Conservation (phyloP, 2,329 filamentous ascomycete species). For the Xylaria sp. region DNA sequence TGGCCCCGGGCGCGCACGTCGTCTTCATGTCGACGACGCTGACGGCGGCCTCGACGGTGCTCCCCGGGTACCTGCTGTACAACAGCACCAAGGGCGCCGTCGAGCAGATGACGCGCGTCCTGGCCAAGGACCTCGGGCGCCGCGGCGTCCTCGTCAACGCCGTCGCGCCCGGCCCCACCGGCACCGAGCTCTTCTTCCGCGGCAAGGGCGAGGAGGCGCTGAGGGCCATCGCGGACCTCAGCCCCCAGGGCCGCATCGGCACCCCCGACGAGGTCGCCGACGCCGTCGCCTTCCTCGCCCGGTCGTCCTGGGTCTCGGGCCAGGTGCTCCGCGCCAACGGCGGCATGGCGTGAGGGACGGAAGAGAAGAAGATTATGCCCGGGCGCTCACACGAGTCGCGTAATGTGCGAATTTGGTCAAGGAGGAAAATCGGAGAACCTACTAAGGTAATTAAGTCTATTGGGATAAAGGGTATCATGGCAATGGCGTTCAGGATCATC, state of each 20-base stretch:
- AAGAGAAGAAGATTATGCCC: no score
- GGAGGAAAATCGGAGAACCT: no score
- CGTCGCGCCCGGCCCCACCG: conserved; percentile 56
- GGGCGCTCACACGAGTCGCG: no score
- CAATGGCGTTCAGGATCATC: no score
- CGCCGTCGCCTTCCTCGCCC: conserved; percentile 47
- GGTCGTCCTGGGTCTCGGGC: conserved; percentile 49
- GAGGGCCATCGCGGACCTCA: conserved; percentile 43
- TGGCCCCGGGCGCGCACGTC: conserved; percentile 41
- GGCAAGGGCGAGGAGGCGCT: conserved; percentile 52
- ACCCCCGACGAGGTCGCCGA: conserved; percentile 54
- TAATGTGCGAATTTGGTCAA: no score
- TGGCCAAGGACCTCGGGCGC: conserved; percentile 57
- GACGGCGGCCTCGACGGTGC: conserved; percentile 42
- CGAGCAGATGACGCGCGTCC: conserved; percentile 58
- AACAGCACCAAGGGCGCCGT: conserved; percentile 60
- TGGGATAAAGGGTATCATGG: no score
- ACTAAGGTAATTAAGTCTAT: no score
- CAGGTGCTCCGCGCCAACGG: conserved; percentile 53
- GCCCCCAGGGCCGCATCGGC: conserved; percentile 50
- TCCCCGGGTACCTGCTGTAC: conserved; percentile 54
- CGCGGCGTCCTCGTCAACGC: conserved; percentile 56
- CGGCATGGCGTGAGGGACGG: conserved; percentile 20
- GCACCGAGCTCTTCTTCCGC: conserved; percentile 57
- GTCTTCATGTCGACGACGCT: conserved; percentile 45